Base-by-base conservation (phyloP, 139 green algal genomes). In the Tetraselmis striata region DNA sequence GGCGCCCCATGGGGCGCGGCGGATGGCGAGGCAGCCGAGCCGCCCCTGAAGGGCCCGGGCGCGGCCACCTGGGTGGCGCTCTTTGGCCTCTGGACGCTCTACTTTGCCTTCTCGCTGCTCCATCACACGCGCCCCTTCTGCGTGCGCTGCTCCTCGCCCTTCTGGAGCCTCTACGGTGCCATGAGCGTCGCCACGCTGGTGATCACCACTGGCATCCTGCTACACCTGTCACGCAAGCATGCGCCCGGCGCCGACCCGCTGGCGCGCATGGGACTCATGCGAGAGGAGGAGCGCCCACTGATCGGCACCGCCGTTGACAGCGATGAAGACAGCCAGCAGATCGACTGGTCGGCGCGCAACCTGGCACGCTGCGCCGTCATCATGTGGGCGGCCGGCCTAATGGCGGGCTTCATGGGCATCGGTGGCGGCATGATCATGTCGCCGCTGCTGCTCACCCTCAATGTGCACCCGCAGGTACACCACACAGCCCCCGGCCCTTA, bases 381-480 rank as follows among this genome's bases (percentile, higher is more conserved):
- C 45, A 67, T 67, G 45, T 5, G 45, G 11, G 45, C 11, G 5
- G 45, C 45, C 11, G 45, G 83, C 5, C 58, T 29, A 0, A 29
- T 85, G 23, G 86, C 86, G 22, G 82, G 84, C 18, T 75, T 82
- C n/a, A 59, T 89, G 31, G 86, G 86, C 11, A 84, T 90, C 28
- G 86, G 86, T 1, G 86, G 86, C 1, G 86, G 84, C 28, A 86
- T 87, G 75, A 80, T 90, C 28, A 59, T 89, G 76, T 75, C 75
- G 5, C 86, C 86, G 0, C 79, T 89, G 23, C 77, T 89, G 76
- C 81, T 87, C 27, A 75, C 83, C 59, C 76, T 90, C 31, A 78
- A 78, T 24, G 32, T 83, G n/a, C 84, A 90, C 32, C 83, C 82
- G 0, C 81, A 86, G 79, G 81, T 83, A 0, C 80, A 67, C 1